Evolutionary conservation across 2,329 filamentous ascomycete species (phyloP), one percentile per base, ranked within the genome.

Genomic region (Fusarium caatingaense): DNA sequence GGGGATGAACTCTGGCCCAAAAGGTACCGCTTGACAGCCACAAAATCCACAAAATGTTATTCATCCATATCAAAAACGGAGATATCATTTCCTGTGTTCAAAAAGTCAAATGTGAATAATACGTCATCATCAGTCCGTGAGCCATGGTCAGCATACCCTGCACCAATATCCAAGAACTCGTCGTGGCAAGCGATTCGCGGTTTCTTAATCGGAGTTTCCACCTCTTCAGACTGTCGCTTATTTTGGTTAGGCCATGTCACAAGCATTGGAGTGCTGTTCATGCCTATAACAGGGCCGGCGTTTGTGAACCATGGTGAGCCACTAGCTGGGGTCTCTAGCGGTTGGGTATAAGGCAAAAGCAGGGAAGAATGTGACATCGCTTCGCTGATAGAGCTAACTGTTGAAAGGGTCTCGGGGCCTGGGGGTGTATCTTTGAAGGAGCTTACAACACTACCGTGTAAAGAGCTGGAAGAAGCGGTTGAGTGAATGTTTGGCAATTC

Each of bases 31-130:
- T 25, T 7, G 16, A 4, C 30, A 16, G 3, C n/a, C 27, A 13
- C 9, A 9, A 8, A 7, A 2, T 20, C 21, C 18, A 16, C n/a
- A 27, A 21, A n/a, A 47, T 12, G 28, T 41, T 61, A 75, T 11
- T 75, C 73, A 3, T 73, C 73, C n/a, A 66, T 50, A 20, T 70
- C 69, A 28, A 76, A 75, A 30, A 73, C 69, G 10, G 72, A 56
- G 27, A 76, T 60, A n/a, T 76, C 74, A 7, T 65, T 69, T 34
- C 64, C 64, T 2, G 61, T 50, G 6, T 51, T 46, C 2, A 76
- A 49, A 63, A 76, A 76, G 37, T 75, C 72, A 37, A 76, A 75
- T 9, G 69, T 66, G 18, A 72, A 69, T 20, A 76, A 41, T 30
- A 65, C 58, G n/a, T 76, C 73, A 6, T 76, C 71, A 20, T 74